Conservation (phyloP, 2,329 filamentous ascomycete species). For the Teratosphaeria zuluensis region DNA sequence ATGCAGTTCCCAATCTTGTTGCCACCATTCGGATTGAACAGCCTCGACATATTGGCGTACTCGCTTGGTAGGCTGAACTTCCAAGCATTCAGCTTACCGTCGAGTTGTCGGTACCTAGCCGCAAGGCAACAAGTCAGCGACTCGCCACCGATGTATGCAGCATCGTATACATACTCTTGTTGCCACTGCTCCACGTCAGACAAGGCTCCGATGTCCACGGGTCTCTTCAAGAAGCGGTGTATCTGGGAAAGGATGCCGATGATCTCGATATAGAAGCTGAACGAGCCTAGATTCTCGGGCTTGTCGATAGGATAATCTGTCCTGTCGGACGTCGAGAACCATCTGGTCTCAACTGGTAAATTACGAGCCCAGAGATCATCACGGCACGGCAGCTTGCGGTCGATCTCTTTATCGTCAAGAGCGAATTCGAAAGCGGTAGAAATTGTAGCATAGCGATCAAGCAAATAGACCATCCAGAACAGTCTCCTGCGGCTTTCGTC, state of each 20-base stretch:
- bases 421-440: constrained; percentile 89
- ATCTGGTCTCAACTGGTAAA: constrained; percentile 71
- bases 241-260: constrained; percentile 79
- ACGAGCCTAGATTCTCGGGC: constrained; percentile 74
- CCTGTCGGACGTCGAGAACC: constrained; percentile 58
- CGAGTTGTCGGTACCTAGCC: constrained; percentile 55
- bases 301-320: constrained; percentile 45
- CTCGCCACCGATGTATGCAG: neutral
- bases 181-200: constrained; percentile 88
- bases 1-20: constrained; percentile 66
- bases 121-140: neutral
- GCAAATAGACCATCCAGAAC: constrained; percentile 90
- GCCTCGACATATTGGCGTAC: constrained; percentile 72
- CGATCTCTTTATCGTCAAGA: constrained; percentile 79
- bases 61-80: constrained; percentile 74
- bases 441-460: constrained; percentile 84
- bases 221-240: constrained; percentile 78
- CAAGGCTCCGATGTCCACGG: constrained; percentile 76
- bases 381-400: constrained; percentile 74
- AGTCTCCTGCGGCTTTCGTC: constrained; percentile 76
- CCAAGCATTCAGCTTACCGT: constrained; percentile 70
- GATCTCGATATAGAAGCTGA: constrained; percentile 85
- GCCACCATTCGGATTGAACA: constrained; percentile 54
- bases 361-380: constrained; percentile 82
- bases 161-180: constrained; percentile 51